Conservation (phyloP, 768 basidiomycete genomes). For the Boletus pseudopeckii region DNA sequence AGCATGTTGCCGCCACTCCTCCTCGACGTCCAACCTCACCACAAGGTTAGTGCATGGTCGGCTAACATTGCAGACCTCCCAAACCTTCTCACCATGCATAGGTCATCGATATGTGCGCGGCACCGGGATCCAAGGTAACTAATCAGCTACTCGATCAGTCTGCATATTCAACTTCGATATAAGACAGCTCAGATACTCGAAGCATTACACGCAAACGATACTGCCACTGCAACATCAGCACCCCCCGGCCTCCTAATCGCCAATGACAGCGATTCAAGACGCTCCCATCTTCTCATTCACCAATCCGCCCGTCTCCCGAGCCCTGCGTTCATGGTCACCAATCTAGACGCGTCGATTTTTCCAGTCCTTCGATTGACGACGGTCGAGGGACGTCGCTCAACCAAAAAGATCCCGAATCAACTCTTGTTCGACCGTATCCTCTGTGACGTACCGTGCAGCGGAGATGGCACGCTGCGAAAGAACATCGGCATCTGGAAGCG, state of each 20-base stretch:
- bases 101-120: constrained; percentile 98
- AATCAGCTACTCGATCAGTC: neutral
- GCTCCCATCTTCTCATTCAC: constrained; percentile 95
- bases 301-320: constrained; percentile 93
- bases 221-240: constrained; percentile 56
- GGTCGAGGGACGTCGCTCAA: constrained; percentile 29
- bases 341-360: constrained; percentile 89
- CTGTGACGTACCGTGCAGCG: constrained; percentile 97
- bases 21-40: constrained; percentile 91
- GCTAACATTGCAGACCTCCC: neutral
- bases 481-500: constrained; percentile 93
- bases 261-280: constrained; percentile 92
- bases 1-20: constrained; percentile 99
- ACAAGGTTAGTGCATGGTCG: constrained; percentile 48
- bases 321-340: constrained; percentile 91
- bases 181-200: constrained; percentile 96
- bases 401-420: constrained; percentile 40
- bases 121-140: constrained; percentile 89
- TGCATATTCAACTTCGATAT: neutral
- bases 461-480: constrained; percentile 94
- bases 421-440: constrained; percentile 90
- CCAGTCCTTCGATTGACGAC: constrained; percentile 50
- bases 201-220: constrained; percentile 82
- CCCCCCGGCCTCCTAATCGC: constrained; percentile 89
- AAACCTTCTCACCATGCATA: constrained; percentile 22